Conservation (phyloP, 306 rosid species). For the Mimosa pudica region DNA sequence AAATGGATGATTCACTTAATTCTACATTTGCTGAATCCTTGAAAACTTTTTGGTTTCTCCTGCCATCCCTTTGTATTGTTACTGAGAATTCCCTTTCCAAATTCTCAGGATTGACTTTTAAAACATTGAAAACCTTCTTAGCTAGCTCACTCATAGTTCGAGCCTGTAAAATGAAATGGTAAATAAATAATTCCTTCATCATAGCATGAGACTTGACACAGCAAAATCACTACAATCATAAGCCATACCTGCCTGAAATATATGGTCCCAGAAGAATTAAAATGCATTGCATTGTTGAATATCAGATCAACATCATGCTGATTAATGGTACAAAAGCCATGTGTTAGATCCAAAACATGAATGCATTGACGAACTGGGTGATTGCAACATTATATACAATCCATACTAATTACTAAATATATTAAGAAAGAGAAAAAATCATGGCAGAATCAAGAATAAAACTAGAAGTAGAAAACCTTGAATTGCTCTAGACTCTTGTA, state of each 20-base stretch:
- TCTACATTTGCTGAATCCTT: constrained; percentile 41
- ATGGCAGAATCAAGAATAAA: not conserved
- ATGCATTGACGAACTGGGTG: not conserved
- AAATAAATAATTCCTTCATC: constrained; percentile 15
- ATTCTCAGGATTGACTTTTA: constrained; percentile 53
- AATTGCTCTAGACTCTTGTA: constrained; percentile 58
- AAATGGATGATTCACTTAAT: constrained; percentile 30
- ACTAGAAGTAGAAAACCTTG: constrained; percentile 53
- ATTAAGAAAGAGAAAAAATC: not conserved
- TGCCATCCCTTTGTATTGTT: constrained; percentile 40
- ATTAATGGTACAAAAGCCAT: constrained; percentile 34
- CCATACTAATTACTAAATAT: not conserved
- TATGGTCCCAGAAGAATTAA: constrained; percentile 63
- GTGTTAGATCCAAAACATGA: constrained; percentile 35
- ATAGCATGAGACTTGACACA: constrained; percentile 1
- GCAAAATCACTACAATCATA: not conserved
- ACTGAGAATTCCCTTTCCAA: constrained; percentile 57
- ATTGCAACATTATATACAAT: constrained; percentile 20
- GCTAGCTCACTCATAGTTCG: constrained; percentile 56
- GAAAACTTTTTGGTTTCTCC: constrained; percentile 45
- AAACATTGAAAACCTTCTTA: constrained; percentile 48
- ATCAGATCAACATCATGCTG: constrained; percentile 67
- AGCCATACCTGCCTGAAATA: constrained; percentile 69
- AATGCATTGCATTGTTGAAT: constrained; percentile 70
- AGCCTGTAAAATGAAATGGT: constrained; percentile 51